Conservation (phyloP, 2,329 filamentous ascomycete genomes). For the Incumbomyces lentus region DNA sequence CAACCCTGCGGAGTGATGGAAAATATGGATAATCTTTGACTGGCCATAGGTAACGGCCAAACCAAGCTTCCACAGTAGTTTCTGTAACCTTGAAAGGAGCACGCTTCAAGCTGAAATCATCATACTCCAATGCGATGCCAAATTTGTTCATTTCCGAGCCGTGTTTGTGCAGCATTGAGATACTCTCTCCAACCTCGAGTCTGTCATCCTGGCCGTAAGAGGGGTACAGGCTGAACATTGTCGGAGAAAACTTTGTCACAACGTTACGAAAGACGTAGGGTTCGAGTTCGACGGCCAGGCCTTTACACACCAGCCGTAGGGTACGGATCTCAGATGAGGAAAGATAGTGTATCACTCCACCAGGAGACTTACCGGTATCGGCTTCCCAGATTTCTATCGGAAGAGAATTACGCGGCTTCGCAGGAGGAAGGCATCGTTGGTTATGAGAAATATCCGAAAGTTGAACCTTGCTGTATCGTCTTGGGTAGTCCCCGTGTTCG, state of each 20-base stretch:
- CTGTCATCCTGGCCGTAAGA: conserved; percentile 16
- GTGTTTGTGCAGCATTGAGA: conserved; percentile 51
- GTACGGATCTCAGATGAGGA: conserved; percentile 48
- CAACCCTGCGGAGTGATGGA: conserved; percentile 48
- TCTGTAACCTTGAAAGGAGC: conserved; percentile 49
- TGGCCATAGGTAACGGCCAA: conserved; percentile 58
- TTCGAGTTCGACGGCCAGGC: conserved; percentile 50
- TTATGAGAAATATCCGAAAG: background rate
- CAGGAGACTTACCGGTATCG: conserved; percentile 14
- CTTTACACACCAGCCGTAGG: conserved; percentile 51
- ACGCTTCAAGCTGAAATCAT: conserved; percentile 31
- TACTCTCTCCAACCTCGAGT: conserved; percentile 28
- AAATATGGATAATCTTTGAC: conserved; percentile 50
- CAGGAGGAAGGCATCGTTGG: background rate
- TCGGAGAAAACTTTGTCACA: conserved; percentile 55
- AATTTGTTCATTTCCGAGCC: conserved; percentile 53
- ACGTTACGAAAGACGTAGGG: conserved; percentile 51
- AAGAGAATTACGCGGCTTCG: conserved; percentile 24
- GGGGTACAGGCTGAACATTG: conserved; percentile 38
- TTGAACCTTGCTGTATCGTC: background rate
- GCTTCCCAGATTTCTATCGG: conserved; percentile 50
- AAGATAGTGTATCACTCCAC: conserved; percentile 45
- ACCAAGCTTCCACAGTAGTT: conserved; percentile 47
- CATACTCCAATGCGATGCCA: conserved; percentile 59
- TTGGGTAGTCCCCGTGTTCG: background rate